phyloP scores from a whole-genome alignment of 345 rosid species.

The Sonneratia caseolaris region DNA sequence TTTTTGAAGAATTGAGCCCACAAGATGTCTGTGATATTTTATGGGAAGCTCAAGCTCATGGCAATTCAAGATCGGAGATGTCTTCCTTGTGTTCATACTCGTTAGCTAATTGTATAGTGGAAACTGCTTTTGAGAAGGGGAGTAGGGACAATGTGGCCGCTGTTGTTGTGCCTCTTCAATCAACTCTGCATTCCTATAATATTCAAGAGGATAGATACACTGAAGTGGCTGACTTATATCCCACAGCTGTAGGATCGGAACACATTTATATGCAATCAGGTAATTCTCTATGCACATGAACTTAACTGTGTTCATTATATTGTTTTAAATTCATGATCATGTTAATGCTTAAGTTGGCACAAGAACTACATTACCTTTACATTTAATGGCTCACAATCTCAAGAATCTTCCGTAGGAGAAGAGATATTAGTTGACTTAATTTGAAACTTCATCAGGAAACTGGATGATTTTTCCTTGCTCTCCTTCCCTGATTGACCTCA shows the following conservation, averaged over 20 bases:
- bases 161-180: constrained; percentile 61
- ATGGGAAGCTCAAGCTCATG: constrained; percentile 44
- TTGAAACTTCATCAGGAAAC: neutral
- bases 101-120: constrained; percentile 72
- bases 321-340: neutral
- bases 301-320: neutral
- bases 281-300: constrained; percentile 19
- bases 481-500: neutral
- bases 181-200: constrained; percentile 33
- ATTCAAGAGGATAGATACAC: constrained; percentile 24
- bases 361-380: neutral
- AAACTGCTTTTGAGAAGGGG: constrained; percentile 63
- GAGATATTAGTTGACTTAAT: neutral
- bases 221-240: constrained; percentile 24
- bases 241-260: constrained; percentile 21
- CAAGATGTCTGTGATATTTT: constrained; percentile 78
- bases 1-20: constrained; percentile 67
- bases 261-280: constrained; percentile 34
- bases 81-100: constrained; percentile 62
- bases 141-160: constrained; percentile 85
- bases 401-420: neutral
- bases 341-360: neutral
- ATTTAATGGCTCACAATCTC: neutral
- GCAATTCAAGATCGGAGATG: constrained; percentile 25
- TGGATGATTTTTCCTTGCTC: neutral